phyloP scores from a whole-genome alignment of 345 rosid species.

The Pistacia vera region DNA sequence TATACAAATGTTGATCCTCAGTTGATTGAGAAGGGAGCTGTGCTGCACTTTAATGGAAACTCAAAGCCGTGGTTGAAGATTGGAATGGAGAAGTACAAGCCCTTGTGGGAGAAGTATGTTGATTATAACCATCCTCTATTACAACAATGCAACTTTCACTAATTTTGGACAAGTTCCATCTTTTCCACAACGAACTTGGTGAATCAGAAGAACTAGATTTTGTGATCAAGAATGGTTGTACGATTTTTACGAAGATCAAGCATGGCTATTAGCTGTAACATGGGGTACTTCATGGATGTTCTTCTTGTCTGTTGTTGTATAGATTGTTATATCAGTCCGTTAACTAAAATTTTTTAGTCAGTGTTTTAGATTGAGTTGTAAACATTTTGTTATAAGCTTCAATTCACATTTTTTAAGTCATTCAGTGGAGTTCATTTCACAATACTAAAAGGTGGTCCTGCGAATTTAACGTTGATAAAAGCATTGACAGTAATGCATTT shows the following conservation, averaged over 20 bases:
- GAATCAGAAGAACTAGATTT: conserved; percentile 15
- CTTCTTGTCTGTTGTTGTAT: conserved; percentile 41
- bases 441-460: too few relatives aligned
- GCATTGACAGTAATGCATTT: too few relatives aligned
- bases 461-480: too few relatives aligned
- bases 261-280: conserved; percentile 38
- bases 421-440: not conserved
- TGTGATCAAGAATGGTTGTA: conserved; percentile 37
- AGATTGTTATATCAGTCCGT: conserved; percentile 16
- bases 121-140: conserved; percentile 79
- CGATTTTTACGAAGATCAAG: conserved; percentile 47
- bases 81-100: conserved; percentile 92
- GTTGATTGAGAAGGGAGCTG: conserved; percentile 86
- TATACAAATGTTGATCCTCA: conserved; percentile 80
- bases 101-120: conserved; percentile 89
- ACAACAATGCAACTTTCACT: conserved; percentile 91
- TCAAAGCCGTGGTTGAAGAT: conserved; percentile 98
- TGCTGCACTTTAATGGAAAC: conserved; percentile 91
- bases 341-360: conserved; percentile 13
- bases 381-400: not conserved
- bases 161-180: conserved; percentile 32
- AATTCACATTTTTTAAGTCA: not conserved
- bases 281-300: conserved; percentile 15
- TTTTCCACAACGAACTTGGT: conserved; percentile 13
- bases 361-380: conserved; percentile 20